Conservation (phyloP, 805 yeast genomes). For the Hanseniaspora guilliermondii region DNA sequence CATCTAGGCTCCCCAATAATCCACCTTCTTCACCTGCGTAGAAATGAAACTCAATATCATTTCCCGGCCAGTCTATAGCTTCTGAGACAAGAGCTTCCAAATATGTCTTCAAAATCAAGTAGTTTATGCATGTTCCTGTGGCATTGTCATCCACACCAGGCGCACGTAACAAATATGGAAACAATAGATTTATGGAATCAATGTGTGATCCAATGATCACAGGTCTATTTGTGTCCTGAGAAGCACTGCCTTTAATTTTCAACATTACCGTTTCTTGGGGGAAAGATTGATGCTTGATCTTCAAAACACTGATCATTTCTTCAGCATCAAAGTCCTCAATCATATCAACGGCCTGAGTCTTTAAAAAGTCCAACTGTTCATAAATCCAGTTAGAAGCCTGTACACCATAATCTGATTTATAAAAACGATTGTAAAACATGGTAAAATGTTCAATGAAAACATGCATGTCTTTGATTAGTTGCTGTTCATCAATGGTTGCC, state of each 20-base stretch:
- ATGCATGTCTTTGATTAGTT: conserved; percentile 27
- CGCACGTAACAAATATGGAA: conserved; percentile 57
- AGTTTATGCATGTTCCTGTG: conserved; percentile 66
- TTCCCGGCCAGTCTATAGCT: conserved; percentile 34
- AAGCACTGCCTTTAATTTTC: conserved; percentile 41
- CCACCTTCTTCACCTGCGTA: conserved; percentile 95
- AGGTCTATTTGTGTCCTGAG: conserved; percentile 30
- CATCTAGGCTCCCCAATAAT: conserved; percentile 68
- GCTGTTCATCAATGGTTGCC: not conserved
- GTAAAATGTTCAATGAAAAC: conserved; percentile 49
- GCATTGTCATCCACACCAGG: conserved; percentile 98
- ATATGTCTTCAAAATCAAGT: conserved; percentile 63
- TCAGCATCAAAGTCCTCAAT: not conserved
- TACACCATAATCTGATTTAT: conserved; percentile 57
- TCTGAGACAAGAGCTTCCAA: conserved; percentile 23
- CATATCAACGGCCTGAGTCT: not conserved
- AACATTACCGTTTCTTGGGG: conserved; percentile 66
- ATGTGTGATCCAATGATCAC: conserved; percentile 83
- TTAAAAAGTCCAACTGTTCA: conserved; percentile 31
- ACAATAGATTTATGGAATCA: conserved; percentile 64
- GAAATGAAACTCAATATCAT: conserved; percentile 84
- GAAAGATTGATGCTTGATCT: conserved; percentile 59
- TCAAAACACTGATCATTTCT: conserved; percentile 18
- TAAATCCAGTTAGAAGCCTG: conserved; percentile 60
- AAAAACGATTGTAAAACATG: conserved; percentile 63